Conservation (phyloP, 257 asterid genomes). For the Ligustrum vulgare region DNA sequence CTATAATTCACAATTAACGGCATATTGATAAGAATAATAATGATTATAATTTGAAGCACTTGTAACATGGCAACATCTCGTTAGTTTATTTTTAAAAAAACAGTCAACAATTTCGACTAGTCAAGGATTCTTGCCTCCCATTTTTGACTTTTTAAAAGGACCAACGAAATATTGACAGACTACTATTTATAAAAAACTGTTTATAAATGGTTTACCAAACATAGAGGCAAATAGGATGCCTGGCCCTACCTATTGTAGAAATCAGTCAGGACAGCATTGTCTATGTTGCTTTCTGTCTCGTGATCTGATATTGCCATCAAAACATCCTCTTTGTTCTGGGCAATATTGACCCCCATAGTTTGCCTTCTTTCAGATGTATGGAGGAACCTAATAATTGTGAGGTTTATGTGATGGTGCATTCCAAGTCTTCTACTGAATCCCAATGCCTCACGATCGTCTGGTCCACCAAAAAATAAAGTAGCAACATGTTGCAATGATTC, state of each 20-base stretch:
- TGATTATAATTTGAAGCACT: not conserved
- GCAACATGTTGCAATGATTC: conserved; percentile 81
- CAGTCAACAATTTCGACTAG: no score
- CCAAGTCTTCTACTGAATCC: conserved; percentile 93
- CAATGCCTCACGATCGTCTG: conserved; percentile 93
- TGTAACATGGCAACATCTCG: not conserved
- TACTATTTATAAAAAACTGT: no score
- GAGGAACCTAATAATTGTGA: conserved; percentile 79
- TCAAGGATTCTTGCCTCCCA: no score
- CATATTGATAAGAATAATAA: not conserved
- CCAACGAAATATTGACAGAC: no score
- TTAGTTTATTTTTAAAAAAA: no score
- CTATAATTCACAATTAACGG: conserved; percentile 30
- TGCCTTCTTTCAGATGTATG: conserved; percentile 43
- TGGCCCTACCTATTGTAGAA: conserved; percentile 72
- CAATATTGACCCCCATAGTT: conserved; percentile 53
- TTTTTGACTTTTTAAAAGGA: no score
- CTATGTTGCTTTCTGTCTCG: conserved; percentile 62
- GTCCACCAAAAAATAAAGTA: conserved; percentile 86
- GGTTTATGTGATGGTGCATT: conserved; percentile 78
- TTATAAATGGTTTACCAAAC: no score
- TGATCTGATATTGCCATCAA: conserved; percentile 65
- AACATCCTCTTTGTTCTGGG: conserved; percentile 56
- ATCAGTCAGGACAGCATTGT: conserved; percentile 60
- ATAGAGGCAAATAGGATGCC: conserved; percentile 5